phyloP scores from a whole-genome alignment of 208 protist genomes.

The Trypanosoma theileri region DNA sequence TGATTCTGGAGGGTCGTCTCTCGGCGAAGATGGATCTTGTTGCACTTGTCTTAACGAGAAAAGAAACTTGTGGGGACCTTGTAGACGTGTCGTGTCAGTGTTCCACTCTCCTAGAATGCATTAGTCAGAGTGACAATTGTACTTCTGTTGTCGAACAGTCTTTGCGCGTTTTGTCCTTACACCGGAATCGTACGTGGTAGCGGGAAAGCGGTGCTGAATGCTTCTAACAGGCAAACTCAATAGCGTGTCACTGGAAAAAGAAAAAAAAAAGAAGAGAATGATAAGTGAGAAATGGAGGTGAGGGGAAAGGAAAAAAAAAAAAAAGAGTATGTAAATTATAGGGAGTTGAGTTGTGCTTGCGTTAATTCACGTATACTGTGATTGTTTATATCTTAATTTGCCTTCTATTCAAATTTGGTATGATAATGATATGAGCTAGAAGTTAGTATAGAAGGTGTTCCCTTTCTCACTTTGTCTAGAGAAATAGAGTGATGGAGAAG shows the following conservation, averaged over 20 bases:
- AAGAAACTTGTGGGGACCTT: neutral
- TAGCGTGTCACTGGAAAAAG: neutral
- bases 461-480: neutral
- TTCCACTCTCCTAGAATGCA: constrained; percentile 22
- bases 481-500: constrained; percentile 6
- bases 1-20: constrained; percentile 30
- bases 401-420: neutral
- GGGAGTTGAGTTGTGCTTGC: neutral
- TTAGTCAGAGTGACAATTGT: constrained; percentile 20
- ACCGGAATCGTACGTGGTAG: constrained; percentile 3
- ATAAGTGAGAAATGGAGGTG: neutral
- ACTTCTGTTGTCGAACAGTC: constrained; percentile 23
- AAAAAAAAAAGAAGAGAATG: neutral
- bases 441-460: neutral
- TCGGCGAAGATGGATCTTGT: constrained; percentile 23
- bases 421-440: neutral
- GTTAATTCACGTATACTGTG: neutral
- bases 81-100: constrained; percentile 1
- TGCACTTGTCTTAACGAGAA: constrained; percentile 10
- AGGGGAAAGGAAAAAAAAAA: neutral
- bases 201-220: neutral
- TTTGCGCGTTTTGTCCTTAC: constrained; percentile 29
- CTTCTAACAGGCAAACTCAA: neutral
- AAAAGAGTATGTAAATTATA: neutral
- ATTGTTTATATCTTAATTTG: neutral